Percentiles rank a stretch among this genome's conserved stretches.
These are phyloP conservation scores for Alternaria gaisen DNA, from an alignment of 2,329 filamentous ascomycete species.

Conservation along the genomic window DNA sequence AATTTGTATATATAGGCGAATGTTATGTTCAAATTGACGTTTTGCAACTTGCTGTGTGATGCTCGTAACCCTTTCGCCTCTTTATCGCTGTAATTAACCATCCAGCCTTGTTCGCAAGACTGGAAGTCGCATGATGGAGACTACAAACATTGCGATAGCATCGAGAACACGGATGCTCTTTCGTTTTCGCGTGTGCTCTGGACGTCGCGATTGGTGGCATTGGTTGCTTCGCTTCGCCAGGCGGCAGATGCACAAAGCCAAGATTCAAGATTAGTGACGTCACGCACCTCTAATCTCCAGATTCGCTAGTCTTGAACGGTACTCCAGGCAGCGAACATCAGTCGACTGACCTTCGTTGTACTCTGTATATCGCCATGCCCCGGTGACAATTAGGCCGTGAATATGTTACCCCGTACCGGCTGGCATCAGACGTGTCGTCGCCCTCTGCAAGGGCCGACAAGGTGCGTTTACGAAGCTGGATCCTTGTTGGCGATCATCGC, in stretches of 20 bases:
- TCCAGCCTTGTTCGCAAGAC: not conserved
- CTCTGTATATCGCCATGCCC: constrained; percentile 18
- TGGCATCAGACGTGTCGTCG: constrained; percentile 31
- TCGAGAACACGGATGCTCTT: not conserved
- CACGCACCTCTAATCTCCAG: constrained; percentile 8
- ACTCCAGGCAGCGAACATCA: constrained; percentile 8
- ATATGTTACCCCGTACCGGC: constrained; percentile 30
- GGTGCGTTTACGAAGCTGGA: constrained; percentile 32
- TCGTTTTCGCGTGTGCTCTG: not conserved
- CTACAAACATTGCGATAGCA: not conserved
- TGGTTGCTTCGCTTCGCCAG: constrained; percentile 5
- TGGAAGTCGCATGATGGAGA: not conserved
- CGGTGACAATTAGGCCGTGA: constrained; percentile 12
- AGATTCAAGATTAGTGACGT: constrained; percentile 18
- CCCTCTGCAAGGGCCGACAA: constrained; percentile 30
- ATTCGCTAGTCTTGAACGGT: not conserved
- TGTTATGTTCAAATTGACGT: constrained; percentile 2
- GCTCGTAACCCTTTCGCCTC: not conserved
- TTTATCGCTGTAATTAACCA: not conserved
- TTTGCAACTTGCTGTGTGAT: not conserved
- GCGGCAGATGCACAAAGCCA: constrained; percentile 10
- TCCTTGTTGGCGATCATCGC: constrained; percentile 33
- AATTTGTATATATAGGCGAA: constrained; percentile 36
- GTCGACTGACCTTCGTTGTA: not conserved
- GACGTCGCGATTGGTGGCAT: not conserved